A percentile compares a stretch with the other conserved stretches of the same genome.
Conservation (phyloP, 2,329 filamentous ascomycete species). For the Fusarium pseudoanthophilum region DNA sequence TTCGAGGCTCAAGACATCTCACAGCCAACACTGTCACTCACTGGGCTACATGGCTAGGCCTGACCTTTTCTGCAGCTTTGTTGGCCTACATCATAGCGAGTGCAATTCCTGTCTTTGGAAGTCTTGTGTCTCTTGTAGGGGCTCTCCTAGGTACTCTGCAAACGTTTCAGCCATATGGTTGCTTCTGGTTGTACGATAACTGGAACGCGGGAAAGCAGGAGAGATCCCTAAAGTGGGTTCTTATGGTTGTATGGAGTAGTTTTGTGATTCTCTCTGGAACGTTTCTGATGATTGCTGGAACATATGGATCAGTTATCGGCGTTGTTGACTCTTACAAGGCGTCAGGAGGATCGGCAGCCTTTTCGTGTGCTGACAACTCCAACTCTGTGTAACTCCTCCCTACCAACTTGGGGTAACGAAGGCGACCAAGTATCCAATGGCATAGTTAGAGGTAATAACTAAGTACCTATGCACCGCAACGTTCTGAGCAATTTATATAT, state of each 20-base stretch:
- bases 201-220: slow-evolving; percentile 31
- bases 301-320: slow-evolving; percentile 56
- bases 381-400: slow-evolving; percentile 32
- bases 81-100: slow-evolving; percentile 46
- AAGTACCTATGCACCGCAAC: background rate
- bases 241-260: slow-evolving; percentile 22
- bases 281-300: slow-evolving; percentile 58
- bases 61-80: slow-evolving; percentile 41
- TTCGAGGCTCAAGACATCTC: slow-evolving; percentile 48
- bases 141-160: slow-evolving; percentile 47
- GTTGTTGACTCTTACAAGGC: slow-evolving; percentile 49
- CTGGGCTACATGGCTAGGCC: slow-evolving; percentile 48
- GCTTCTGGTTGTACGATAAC: slow-evolving; percentile 47
- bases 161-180: slow-evolving; percentile 46
- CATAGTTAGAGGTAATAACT: background rate
- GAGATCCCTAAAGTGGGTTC: slow-evolving; percentile 14
- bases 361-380: slow-evolving; percentile 58
- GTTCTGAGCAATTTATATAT: background rate
- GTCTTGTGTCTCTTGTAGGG: slow-evolving; percentile 45
- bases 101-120: slow-evolving; percentile 43
- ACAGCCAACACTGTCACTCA: slow-evolving; percentile 43
- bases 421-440: background rate
- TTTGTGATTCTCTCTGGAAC: slow-evolving; percentile 37
- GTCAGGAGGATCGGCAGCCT: slow-evolving; percentile 51
- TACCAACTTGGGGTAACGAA: background rate